These are phyloP conservation scores for Rubroshorea leprosula DNA, from an alignment of 345 rosid genomes.

Conservation along the genomic window DNA sequence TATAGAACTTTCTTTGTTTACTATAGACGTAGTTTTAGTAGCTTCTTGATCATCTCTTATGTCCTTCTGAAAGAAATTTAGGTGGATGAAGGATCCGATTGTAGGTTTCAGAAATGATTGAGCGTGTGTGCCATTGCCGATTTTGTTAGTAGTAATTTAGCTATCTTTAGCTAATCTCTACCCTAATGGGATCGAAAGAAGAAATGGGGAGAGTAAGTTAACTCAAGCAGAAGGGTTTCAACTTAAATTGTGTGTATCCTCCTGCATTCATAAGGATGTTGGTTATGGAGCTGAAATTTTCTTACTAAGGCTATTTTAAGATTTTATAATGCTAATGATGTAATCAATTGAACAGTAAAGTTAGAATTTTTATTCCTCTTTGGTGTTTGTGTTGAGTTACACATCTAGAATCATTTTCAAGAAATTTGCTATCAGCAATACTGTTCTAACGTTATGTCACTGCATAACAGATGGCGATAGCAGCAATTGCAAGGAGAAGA, in stretches of 20 bases:
- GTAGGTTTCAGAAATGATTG: background rate
- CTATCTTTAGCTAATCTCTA: too few species aligned
- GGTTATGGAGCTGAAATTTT: too few species aligned
- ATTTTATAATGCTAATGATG: background rate
- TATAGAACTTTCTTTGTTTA: background rate
- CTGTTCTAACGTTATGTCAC: background rate
- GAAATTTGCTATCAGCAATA: background rate
- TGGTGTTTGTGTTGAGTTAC: too few species aligned
- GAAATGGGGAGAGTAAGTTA: too few species aligned
- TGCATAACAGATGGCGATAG: slow-evolving; percentile 47
- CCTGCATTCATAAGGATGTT: too few species aligned
- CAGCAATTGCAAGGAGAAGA: slow-evolving; percentile 81
- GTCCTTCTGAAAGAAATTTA: background rate
- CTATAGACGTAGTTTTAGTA: background rate
- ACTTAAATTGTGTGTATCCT: too few species aligned
- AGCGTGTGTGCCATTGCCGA: too few species aligned
- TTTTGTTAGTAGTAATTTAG: too few species aligned
- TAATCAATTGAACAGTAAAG: background rate
- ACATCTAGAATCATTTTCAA: background rate
- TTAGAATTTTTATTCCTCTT: background rate
- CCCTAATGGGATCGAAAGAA: too few species aligned
- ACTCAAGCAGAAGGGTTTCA: too few species aligned
- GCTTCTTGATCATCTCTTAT: background rate
- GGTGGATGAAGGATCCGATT: too few species aligned
- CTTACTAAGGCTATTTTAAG: too few species aligned